Base-by-base conservation (phyloP, 768 basidiomycete species). In the Rhodotorula toruloides region DNA sequence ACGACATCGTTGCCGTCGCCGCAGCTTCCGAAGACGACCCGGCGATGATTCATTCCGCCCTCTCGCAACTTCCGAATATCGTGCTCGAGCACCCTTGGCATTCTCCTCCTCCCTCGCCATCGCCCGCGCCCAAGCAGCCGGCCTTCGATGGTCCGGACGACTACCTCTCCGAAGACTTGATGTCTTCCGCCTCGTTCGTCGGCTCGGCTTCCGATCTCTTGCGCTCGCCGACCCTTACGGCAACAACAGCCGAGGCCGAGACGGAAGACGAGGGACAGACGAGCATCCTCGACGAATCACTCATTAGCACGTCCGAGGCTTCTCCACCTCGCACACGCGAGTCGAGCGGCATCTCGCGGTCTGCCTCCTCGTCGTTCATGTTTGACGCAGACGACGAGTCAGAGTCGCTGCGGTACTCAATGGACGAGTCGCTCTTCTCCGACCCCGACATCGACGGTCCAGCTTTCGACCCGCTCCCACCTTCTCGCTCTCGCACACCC, bases 21-120 rank as follows among this genome's bases (percentile, higher is more conserved):
- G 32, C 71, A 16, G 14, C 43, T 31, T 7, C 50, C 60, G 59
- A 40, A 3, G 76, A 78, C 17, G 80, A 81, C 64, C 78, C 79
- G 0, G 77, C 76, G 2, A 73, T 79, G 11, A 72, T 80, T 1
- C 79, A 80, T 65, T 77, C 79, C 0, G 73, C 77, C 1, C 76
- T 81, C 25, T 72, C 73, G 3, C 73, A 73, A 43, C 64, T 74
- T 0, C 74, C 74, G 13, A 49, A 57, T 21, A 46, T 75, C 17
- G 39, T 53, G 36, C 48, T 43, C 39, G 31, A 1, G 48, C 58
- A 34, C 57, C n/a, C 44, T 13, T 29, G 29, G 5, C 25, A 50
- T 11, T 19, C 34, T 13, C 37, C 47, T 37, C n/a, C 53, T 17
- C 43, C 36, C 12, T 9, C 17, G 22, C 14, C 19, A 36, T 21